These are phyloP conservation scores for Saturnispora gosingensis DNA, from an alignment of 805 yeast genomes.

Conservation along the genomic window DNA sequence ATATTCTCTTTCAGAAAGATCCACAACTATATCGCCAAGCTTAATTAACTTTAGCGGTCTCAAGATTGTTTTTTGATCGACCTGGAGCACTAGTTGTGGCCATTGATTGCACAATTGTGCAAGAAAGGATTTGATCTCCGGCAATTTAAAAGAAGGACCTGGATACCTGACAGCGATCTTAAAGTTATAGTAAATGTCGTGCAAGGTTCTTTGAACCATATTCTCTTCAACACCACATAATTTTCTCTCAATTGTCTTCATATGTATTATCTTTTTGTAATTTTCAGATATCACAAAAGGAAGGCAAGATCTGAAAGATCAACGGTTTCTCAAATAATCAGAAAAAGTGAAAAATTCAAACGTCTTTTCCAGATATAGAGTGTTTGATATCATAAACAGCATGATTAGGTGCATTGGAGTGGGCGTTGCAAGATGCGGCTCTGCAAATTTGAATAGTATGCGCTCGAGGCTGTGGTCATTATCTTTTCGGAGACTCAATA, in stretches of 20 bases:
- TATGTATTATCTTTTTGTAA: neutral
- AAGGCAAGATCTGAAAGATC: neutral
- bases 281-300: neutral
- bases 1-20: neutral
- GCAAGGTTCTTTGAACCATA: neutral
- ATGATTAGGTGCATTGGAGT: neutral
- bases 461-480: neutral
- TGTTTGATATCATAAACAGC: neutral
- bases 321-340: neutral
- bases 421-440: neutral
- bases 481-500: neutral
- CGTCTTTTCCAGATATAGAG: neutral
- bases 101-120: slow-evolving; percentile 2
- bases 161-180: slow-evolving; percentile 8
- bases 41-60: neutral
- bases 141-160: neutral
- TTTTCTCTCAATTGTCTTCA: neutral
- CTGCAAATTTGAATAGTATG: neutral
- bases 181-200: slow-evolving; percentile 6
- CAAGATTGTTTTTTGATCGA: neutral
- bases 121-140: neutral
- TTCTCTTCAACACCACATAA: slow-evolving; percentile 7
- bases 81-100: slow-evolving; percentile 10
- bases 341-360: neutral
- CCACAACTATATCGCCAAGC: neutral